Evolutionary conservation across 345 rosid genomes (phyloP).

Genomic region (Bretschneidera sinensis): DNA sequence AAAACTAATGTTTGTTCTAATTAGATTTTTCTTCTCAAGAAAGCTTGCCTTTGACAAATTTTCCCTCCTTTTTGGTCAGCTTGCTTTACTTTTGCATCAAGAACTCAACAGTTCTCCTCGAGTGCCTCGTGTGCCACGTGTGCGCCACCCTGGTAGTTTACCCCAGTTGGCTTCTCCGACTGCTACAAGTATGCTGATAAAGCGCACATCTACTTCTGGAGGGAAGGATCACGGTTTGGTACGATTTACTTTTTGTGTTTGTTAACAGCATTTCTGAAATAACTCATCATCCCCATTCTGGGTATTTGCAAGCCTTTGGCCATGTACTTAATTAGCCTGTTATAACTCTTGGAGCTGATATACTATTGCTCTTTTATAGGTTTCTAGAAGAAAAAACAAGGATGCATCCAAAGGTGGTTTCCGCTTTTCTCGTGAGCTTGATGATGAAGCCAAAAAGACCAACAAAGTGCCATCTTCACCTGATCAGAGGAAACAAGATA

Average conservation of each 20-base stretch:
- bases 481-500: constrained; percentile 56
- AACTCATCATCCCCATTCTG: too few species aligned
- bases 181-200: constrained; percentile 51
- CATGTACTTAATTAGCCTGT: neutral
- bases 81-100: constrained; percentile 94
- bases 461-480: constrained; percentile 49
- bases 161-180: constrained; percentile 72
- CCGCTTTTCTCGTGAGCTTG: constrained; percentile 43
- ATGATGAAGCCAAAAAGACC: constrained; percentile 54
- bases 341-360: constrained; percentile 19
- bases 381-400: constrained; percentile 67
- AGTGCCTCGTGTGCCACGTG: constrained; percentile 96
- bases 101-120: constrained; percentile 98
- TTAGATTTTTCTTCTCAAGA: constrained; percentile 2
- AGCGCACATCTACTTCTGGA: constrained; percentile 70
- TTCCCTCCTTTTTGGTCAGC: constrained; percentile 41
- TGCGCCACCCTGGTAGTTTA: constrained; percentile 76
- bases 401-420: constrained; percentile 57
- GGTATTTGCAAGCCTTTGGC: neutral
- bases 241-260: constrained; percentile 16
- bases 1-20: constrained; percentile 6
- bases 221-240: constrained; percentile 73
- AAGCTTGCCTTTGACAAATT: neutral
- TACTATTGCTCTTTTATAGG: constrained; percentile 33
- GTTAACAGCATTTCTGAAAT: neutral